phyloP scores from a whole-genome alignment of 2,329 filamentous ascomycete genomes.

The Hypoxylon sp. region DNA sequence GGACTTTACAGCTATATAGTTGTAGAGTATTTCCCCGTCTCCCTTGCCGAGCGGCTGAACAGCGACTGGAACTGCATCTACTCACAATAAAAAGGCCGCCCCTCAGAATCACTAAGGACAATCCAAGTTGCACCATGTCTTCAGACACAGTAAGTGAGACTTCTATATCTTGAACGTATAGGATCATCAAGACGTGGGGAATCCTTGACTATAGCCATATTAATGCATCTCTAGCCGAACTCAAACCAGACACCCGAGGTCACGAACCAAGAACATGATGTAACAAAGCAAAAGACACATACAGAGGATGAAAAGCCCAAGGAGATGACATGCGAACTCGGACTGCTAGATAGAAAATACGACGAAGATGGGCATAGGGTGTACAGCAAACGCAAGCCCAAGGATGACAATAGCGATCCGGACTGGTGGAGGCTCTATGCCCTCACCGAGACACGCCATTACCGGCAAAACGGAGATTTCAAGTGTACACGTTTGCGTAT shows the following conservation, averaged over 20 bases:
- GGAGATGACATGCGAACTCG: conserved; percentile 49
- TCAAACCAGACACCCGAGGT: conserved; percentile 2
- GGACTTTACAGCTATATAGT: conserved; percentile 29
- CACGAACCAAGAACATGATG: neutral
- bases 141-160: conserved; percentile 28
- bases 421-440: conserved; percentile 52
- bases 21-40: neutral
- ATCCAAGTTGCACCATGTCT: conserved; percentile 20
- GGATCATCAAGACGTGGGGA: neutral
- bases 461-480: conserved; percentile 32
- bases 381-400: conserved; percentile 46
- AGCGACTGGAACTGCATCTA: neutral
- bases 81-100: neutral
- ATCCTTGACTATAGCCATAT: conserved; percentile 47
- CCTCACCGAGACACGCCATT: conserved; percentile 49
- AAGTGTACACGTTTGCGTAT: conserved; percentile 48
- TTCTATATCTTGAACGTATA: neutral
- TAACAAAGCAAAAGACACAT: conserved; percentile 4
- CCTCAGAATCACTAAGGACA: neutral
- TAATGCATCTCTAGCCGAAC: conserved; percentile 59
- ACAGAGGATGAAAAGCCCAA: conserved; percentile 38
- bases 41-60: neutral
- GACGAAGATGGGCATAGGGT: conserved; percentile 47
- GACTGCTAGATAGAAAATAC: conserved; percentile 45
- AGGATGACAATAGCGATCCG: conserved; percentile 16